phyloP scores from a whole-genome alignment of 208 protist species.

The Trichomonas gallinae region DNA sequence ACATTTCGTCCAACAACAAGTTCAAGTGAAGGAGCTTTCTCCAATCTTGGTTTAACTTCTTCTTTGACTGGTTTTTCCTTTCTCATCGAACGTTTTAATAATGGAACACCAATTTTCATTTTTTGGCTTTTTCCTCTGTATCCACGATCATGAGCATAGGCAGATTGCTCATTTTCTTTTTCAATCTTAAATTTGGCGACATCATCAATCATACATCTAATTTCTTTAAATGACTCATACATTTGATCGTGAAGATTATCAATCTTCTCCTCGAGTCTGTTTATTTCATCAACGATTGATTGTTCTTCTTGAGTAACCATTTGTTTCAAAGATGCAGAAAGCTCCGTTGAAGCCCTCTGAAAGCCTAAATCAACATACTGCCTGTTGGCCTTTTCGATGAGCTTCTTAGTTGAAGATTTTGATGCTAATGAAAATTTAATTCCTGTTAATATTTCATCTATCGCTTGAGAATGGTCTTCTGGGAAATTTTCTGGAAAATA shows the following conservation, averaged over 20 bases:
- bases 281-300: not conserved
- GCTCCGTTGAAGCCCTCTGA: not conserved
- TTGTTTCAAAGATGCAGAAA: not conserved
- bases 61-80: not conserved
- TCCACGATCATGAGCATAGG: not conserved
- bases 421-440: not conserved
- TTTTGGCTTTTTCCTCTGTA: not conserved
- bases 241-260: not conserved
- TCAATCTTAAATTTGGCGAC: not conserved
- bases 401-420: not conserved
- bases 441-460: not conserved
- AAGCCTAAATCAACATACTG: not conserved
- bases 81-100: not conserved
- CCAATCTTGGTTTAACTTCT: not conserved
- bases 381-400: not conserved
- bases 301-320: not conserved
- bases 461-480: not conserved
- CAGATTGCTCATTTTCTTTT: not conserved
- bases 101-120: not conserved
- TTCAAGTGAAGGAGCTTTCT: not conserved
- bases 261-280: not conserved
- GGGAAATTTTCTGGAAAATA: not conserved
- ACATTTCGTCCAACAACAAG: not conserved
- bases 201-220: not conserved
- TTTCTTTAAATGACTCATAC: not conserved